These are phyloP conservation scores for Dioszegia hungarica DNA, from an alignment of 768 basidiomycete species.

Conservation along the genomic window DNA sequence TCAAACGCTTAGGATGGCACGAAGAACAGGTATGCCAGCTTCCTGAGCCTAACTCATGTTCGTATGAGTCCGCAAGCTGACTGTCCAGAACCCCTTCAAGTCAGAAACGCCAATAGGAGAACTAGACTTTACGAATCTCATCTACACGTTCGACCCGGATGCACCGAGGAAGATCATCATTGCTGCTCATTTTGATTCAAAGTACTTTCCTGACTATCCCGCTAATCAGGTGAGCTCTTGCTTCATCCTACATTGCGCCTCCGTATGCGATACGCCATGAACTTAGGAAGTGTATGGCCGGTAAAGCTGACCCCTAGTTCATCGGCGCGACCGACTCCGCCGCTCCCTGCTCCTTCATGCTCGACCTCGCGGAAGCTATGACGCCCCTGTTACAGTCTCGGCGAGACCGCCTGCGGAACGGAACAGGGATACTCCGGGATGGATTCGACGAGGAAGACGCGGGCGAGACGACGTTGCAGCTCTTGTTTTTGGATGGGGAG, in stretches of 20 bases:
- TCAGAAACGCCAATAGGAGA: constrained; percentile 73
- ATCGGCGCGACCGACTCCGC: constrained; percentile 97
- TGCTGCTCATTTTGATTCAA: constrained; percentile 92
- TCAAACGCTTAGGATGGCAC: constrained; percentile 76
- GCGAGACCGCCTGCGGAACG: constrained; percentile 58
- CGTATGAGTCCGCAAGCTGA: too few species aligned
- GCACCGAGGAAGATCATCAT: constrained; percentile 76
- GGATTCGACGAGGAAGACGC: constrained; percentile 60
- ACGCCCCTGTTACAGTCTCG: constrained; percentile 52
- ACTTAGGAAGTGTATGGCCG: too few species aligned
- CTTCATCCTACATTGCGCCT: background rate
- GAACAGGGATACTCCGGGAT: constrained; percentile 56
- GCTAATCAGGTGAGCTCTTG: constrained; percentile 62
- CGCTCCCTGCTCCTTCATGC: constrained; percentile 86
- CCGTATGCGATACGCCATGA: too few species aligned
- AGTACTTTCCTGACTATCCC: constrained; percentile 69
- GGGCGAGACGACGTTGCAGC: constrained; percentile 77
- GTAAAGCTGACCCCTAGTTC: constrained; percentile 61
- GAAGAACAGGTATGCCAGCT: constrained; percentile 58
- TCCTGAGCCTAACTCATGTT: too few species aligned
- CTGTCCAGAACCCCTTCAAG: constrained; percentile 62
- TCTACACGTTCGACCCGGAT: constrained; percentile 88
- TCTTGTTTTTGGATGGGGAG: constrained; percentile 96
- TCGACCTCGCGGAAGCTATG: constrained; percentile 82
- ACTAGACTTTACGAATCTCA: constrained; percentile 78